phyloP scores from a whole-genome alignment of 1,284 basidiomycete species.

The Ustilago esculenta region DNA sequence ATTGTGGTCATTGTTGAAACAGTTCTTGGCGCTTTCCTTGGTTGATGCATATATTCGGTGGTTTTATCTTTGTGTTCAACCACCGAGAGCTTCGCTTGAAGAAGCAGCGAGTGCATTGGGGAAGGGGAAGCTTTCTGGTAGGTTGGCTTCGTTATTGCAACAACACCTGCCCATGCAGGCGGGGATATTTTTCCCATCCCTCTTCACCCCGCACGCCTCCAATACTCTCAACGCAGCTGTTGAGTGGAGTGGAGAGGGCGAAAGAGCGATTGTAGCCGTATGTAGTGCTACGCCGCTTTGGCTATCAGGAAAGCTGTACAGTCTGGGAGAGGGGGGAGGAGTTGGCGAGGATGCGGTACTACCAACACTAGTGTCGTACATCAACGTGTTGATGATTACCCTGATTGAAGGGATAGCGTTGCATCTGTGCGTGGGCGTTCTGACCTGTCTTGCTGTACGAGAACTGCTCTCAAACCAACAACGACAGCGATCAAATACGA shows the following conservation, averaged over 20 bases:
- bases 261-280: background rate
- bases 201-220: constrained; percentile 3
- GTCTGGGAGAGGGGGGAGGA: background rate
- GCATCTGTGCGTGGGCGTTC: constrained; percentile 4
- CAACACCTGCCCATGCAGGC: constrained; percentile 15
- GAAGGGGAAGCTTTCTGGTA: background rate
- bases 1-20: constrained; percentile 6
- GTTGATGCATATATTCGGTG: constrained; percentile 49
- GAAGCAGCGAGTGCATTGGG: background rate
- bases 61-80: constrained; percentile 68
- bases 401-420: constrained; percentile 18
- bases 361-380: constrained; percentile 25
- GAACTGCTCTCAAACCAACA: background rate
- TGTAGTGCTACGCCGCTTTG: constrained; percentile 13
- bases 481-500: too few relatives aligned
- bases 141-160: background rate
- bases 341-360: background rate
- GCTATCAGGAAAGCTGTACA: too few relatives aligned
- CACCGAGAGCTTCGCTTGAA: background rate
- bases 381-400: constrained; percentile 25
- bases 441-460: constrained; percentile 1
- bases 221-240: background rate
- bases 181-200: constrained; percentile 28
- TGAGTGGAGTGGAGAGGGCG: background rate
- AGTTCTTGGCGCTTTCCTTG: constrained; percentile 22